Percentiles rank a stretch among this genome's conserved stretches.
Evolutionary conservation across 805 yeast genomes (phyloP).

Genomic region (Scheffersomyces spartinae): DNA sequence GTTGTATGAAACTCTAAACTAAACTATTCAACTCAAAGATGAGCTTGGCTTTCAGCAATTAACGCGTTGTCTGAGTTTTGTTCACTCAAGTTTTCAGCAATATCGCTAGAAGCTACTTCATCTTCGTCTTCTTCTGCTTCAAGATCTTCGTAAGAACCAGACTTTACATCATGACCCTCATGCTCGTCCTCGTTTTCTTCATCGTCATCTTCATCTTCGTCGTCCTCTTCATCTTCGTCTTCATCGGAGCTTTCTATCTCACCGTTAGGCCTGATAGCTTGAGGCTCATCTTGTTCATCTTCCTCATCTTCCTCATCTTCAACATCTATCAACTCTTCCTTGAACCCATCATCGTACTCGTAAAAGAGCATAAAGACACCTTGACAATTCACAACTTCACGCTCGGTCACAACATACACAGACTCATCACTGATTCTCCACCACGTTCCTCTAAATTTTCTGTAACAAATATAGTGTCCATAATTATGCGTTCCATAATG

Average conservation of each 20-base stretch:
- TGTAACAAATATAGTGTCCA: conserved; percentile 91
- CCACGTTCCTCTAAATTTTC: conserved; percentile 79
- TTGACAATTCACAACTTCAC: conserved; percentile 68
- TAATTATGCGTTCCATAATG: conserved; percentile 95
- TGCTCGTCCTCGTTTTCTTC: conserved; percentile 6
- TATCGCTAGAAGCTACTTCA: conserved; percentile 1
- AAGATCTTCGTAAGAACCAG: conserved; percentile 8
- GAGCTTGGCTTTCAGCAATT: conserved; percentile 1
- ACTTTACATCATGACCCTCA: conserved; percentile 6
- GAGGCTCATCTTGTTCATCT: conserved; percentile 10
- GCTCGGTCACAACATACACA: conserved; percentile 68
- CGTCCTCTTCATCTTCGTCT: conserved; percentile 2
- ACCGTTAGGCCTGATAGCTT: conserved; percentile 12
- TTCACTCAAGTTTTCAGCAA: not conserved
- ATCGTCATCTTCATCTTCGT: conserved; percentile 1
- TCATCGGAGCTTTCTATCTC: conserved; percentile 9
- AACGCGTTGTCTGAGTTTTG: not conserved
- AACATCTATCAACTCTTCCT: conserved; percentile 3
- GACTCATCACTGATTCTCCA: conserved; percentile 92
- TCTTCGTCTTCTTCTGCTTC: conserved; percentile 5
- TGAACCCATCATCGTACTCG: conserved; percentile 28
- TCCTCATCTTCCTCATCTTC: conserved; percentile 11
- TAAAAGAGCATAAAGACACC: conserved; percentile 93
- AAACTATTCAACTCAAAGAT: too few relatives aligned
- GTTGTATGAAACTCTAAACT: too few relatives aligned